Conservation (phyloP, 2,329 filamentous ascomycete species). For the Aureobasidium uvarum region DNA sequence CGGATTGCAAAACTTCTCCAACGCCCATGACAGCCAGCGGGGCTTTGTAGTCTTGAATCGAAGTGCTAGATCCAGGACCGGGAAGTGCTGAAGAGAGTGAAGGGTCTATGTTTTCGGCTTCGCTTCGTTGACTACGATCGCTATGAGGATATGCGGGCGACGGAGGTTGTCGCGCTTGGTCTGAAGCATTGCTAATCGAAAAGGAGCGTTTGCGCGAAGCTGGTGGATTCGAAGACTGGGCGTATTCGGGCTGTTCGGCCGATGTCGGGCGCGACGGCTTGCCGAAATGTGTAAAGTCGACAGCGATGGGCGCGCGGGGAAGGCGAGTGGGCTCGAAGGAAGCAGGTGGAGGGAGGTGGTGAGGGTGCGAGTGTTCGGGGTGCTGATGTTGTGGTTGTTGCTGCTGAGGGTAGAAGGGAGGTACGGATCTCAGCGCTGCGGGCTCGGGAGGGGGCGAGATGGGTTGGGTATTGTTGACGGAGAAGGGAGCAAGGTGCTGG, state of each 20-base stretch:
- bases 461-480: constrained; percentile 39
- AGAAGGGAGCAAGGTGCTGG: constrained; percentile 41
- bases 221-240: constrained; percentile 19
- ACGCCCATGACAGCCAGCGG: constrained; percentile 39
- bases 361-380: constrained; percentile 7
- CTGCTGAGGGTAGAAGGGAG: constrained; percentile 5
- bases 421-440: background rate
- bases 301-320: constrained; percentile 30
- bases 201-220: constrained; percentile 63
- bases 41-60: constrained; percentile 33
- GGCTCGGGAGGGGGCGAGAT: constrained; percentile 45
- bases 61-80: background rate
- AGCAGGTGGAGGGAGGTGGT: constrained; percentile 7
- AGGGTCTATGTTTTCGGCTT: constrained; percentile 38
- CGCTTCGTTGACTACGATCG: constrained; percentile 26
- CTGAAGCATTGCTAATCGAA: constrained; percentile 54
- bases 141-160: constrained; percentile 31
- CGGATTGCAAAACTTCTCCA: constrained; percentile 32
- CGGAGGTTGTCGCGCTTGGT: constrained; percentile 6
- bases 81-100: constrained; percentile 37
- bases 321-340: constrained; percentile 20
- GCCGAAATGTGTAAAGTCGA: constrained; percentile 40
- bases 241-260: constrained; percentile 29
- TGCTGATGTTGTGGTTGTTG: constrained; percentile 10
- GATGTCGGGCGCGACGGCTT: constrained; percentile 19